Conservation (phyloP, 106 monocot species). For the Dendrobium chrysotoxum region DNA sequence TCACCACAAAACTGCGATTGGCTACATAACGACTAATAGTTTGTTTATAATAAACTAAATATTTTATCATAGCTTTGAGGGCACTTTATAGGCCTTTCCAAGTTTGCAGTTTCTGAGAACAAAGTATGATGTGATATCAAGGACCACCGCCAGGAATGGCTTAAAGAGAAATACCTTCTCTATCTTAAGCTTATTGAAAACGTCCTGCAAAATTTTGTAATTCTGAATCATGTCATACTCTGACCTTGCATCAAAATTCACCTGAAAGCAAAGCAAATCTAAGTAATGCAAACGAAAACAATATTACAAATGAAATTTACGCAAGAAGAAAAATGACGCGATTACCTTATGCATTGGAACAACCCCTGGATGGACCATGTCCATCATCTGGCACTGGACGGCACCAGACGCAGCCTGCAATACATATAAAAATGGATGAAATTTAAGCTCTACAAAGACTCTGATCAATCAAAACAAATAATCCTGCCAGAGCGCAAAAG, state of each 20-base stretch:
- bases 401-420: slow-evolving; percentile 85
- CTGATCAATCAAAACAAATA: background rate
- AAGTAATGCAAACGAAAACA: background rate
- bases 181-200: slow-evolving; percentile 76
- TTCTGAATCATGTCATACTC: slow-evolving; percentile 96
- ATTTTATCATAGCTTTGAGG: too few species aligned
- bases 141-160: background rate
- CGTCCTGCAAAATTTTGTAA: slow-evolving; percentile 86
- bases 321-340: background rate
- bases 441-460: background rate
- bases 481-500: background rate
- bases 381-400: slow-evolving; percentile 92
- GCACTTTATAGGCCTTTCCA: too few species aligned
- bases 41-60: too few species aligned
- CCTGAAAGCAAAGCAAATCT: slow-evolving; percentile 28
- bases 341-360: slow-evolving; percentile 91
- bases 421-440: background rate
- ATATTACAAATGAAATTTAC: background rate
- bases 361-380: slow-evolving; percentile 74
- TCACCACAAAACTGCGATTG: too few species aligned
- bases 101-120: background rate
- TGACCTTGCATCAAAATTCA: slow-evolving; percentile 87
- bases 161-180: slow-evolving; percentile 45
- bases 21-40: too few species aligned
- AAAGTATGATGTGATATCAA: background rate